Percentiles rank a stretch among this genome's conserved stretches.
Conservation (phyloP, 2,329 filamentous ascomycete species). For the Cladorrhinum sp. region DNA sequence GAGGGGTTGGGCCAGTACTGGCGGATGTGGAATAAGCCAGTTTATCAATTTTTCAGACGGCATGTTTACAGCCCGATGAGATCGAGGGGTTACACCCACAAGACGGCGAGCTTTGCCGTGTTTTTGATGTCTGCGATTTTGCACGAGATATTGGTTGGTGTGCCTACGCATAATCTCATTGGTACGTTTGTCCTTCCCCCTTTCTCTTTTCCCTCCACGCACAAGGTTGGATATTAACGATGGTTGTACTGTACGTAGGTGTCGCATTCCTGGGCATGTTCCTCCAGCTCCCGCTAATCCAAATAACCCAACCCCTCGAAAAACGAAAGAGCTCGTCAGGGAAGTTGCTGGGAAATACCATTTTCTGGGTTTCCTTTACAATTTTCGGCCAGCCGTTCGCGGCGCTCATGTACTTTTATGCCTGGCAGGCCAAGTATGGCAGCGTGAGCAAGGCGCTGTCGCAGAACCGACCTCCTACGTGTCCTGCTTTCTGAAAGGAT, state of each 20-base stretch:
- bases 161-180: conserved; percentile 91
- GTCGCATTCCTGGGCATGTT: conserved; percentile 95
- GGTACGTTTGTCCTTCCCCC: conserved; percentile 50
- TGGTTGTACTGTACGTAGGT: conserved; percentile 45
- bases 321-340: conserved; percentile 73
- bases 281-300: conserved; percentile 84
- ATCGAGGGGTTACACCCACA: conserved; percentile 73
- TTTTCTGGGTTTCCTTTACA: conserved; percentile 97
- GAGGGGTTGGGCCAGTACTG: conserved; percentile 84
- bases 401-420: conserved; percentile 92
- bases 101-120: conserved; percentile 71
- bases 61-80: conserved; percentile 89
- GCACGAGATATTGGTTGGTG: conserved; percentile 88
- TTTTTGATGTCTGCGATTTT: conserved; percentile 86
- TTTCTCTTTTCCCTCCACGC: not conserved
- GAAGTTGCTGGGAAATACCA: conserved; percentile 81
- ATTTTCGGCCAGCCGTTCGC: conserved; percentile 92
- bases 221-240: not conserved
- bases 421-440: conserved; percentile 97
- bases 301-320: conserved; percentile 73
- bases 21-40: conserved; percentile 96
- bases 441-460: conserved; percentile 57
- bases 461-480: conserved; percentile 2
- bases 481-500: conserved; percentile 10
- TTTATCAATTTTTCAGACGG: conserved; percentile 93